phyloP scores from a whole-genome alignment of 2,329 filamentous ascomycete genomes.

The Byssochlamys sp. region DNA sequence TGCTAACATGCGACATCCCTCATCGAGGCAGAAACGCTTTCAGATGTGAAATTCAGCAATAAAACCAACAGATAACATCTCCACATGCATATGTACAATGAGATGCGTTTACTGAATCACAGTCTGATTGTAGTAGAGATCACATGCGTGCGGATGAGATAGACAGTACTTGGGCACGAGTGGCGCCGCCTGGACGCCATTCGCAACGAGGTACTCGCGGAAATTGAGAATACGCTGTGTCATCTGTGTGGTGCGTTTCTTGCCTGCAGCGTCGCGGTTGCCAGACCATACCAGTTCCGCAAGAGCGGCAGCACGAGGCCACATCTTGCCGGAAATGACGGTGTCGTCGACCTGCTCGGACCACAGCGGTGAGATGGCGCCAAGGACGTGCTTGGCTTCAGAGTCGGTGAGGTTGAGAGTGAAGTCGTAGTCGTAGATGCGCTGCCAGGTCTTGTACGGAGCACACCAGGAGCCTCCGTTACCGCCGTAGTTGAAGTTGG shows the following conservation, averaged over 20 bases:
- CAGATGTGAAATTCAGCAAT: neutral
- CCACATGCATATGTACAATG: neutral
- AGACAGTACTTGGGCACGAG: slow-evolving; percentile 51
- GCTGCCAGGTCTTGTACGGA: slow-evolving; percentile 52
- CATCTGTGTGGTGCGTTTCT: slow-evolving; percentile 44
- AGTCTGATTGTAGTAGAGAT: slow-evolving; percentile 45
- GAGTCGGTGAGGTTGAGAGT: slow-evolving; percentile 38
- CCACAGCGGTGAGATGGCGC: slow-evolving; percentile 46
- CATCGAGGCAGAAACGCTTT: neutral
- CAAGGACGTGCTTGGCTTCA: slow-evolving; percentile 42
- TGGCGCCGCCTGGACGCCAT: slow-evolving; percentile 42
- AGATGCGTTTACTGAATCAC: slow-evolving; percentile 10
- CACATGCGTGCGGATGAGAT: slow-evolving; percentile 50
- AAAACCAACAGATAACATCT: neutral
- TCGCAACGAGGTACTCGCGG: slow-evolving; percentile 49
- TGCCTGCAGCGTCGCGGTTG: slow-evolving; percentile 41
- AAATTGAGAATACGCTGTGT: slow-evolving; percentile 52
- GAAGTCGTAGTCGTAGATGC: slow-evolving; percentile 52
- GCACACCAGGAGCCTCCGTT: slow-evolving; percentile 49
- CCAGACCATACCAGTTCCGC: slow-evolving; percentile 49
- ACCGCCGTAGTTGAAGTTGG: slow-evolving; percentile 49
- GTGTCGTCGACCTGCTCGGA: slow-evolving; percentile 48
- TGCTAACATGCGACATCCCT: neutral
- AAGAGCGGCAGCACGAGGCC: slow-evolving; percentile 49
- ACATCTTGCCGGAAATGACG: slow-evolving; percentile 43